A percentile compares a stretch with the other conserved stretches of the same genome.
These are phyloP conservation scores for Ophiostoma angusticollis DNA, from an alignment of 2,329 filamentous ascomycete species.

Conservation along the genomic window DNA sequence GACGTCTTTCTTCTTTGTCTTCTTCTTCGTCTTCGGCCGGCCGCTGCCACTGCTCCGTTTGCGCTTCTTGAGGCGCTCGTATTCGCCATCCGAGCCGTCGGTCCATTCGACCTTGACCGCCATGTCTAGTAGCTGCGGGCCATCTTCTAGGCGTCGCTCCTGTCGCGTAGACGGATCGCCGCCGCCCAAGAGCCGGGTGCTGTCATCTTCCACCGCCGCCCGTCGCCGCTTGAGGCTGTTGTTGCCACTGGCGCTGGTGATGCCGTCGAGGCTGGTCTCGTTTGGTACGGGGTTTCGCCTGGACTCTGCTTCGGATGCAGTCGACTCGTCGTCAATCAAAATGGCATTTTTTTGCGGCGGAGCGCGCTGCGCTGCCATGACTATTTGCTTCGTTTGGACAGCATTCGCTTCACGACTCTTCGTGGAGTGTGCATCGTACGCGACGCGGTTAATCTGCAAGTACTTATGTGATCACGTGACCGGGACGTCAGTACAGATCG, in stretches of 20 bases:
- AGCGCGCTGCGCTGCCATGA: conserved; percentile 9
- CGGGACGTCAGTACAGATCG: neutral
- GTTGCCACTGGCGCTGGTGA: too few relatives aligned
- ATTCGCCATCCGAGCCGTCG: conserved; percentile 48
- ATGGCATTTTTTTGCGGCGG: conserved; percentile 1
- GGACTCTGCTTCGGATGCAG: conserved; percentile 3
- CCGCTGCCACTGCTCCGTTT: conserved; percentile 34
- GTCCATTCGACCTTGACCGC: conserved; percentile 32
- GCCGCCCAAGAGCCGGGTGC: too few relatives aligned
- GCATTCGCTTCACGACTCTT: too few relatives aligned
- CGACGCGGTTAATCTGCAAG: too few relatives aligned
- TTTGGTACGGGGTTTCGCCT: conserved; percentile 2
- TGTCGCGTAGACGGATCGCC: too few relatives aligned
- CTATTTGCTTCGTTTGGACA: too few relatives aligned
- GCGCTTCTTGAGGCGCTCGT: conserved; percentile 51
- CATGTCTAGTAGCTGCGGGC: conserved; percentile 22
- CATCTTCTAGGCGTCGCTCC: neutral
- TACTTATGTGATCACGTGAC: conserved; percentile 9
- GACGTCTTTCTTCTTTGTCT: conserved; percentile 26
- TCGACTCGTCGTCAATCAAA: conserved; percentile 7
- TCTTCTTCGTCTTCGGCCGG: neutral
- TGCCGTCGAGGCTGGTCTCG: neutral
- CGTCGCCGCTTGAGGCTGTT: conserved; percentile 7
- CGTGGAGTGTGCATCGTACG: too few relatives aligned
- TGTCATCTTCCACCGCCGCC: conserved; percentile 18